Evolutionary conservation across 2,329 filamentous ascomycete genomes (phyloP), one percentile per base, ranked within the genome.

Genomic region (Phyllosticta citribraziliensis): DNA sequence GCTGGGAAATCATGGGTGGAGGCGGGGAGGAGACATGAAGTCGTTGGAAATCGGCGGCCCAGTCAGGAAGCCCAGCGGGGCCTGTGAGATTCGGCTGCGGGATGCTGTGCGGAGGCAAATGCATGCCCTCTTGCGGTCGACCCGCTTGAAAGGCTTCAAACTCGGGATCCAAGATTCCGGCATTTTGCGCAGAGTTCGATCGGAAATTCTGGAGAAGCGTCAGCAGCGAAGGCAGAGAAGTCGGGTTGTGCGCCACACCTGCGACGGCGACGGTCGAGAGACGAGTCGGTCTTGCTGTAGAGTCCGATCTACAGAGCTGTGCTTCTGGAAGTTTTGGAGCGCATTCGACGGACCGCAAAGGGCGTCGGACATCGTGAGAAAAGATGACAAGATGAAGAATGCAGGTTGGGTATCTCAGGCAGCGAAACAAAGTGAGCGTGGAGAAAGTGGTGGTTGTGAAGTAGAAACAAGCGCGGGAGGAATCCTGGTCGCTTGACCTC

Each of bases 311-410:
- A 83, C 80, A 56, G 86, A 80, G 11, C 83, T 77, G 72, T 91
- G 88, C 67, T 87, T 85, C 68, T 87, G 82, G 70, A 91, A 84
- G 69, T 82, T 86, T 73, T 90, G 88, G 58, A 89, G 82, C 64
- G 87, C 82, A 73, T 88, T 91, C 12, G 88, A 88, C 19, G 88
- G 87, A 63, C 88, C 88, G 71, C 88, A 92, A 61, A 89, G 77
- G 66, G 82, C 80, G 68, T 88, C 85, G 58, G 83, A 79, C 86
- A 88, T 88, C 67, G 65, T 76, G 50, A 22, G 30, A 8, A 56
- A 35, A 10, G 40, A n/a, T n/a, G 5, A 19, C 12, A 12, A n/a
- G 6, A 47, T 8, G 14, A 47, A 51, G 47, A 53, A 53, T 12
- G 10, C 17, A 53, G 19, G 20, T 24, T 25, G 52, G 52, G 20